Percentiles rank a stretch among this genome's conserved stretches.
Conservation (phyloP, 305 asterid genomes). For the Andrographis paniculata region DNA sequence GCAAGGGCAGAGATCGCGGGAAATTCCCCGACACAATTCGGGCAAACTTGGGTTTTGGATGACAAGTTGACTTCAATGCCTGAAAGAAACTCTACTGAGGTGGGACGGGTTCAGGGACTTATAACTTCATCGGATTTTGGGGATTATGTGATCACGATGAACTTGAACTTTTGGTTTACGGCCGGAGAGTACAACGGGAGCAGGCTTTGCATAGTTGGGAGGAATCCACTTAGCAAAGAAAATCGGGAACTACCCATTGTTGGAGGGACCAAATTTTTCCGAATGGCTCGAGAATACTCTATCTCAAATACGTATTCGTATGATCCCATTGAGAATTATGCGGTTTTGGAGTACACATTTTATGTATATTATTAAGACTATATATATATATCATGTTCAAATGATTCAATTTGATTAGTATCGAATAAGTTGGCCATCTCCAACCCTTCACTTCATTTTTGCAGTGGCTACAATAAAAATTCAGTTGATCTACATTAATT, state of each 20-base stretch:
- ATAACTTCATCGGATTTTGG: conserved; percentile 18
- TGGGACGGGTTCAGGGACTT: conserved; percentile 31
- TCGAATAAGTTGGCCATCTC: no score
- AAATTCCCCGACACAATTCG: conserved; percentile 8
- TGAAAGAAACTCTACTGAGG: conserved; percentile 8
- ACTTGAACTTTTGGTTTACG: conserved; percentile 22
- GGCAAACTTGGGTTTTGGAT: conserved; percentile 23
- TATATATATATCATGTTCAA: background rate
- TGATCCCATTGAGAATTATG: conserved; percentile 12
- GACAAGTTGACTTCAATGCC: conserved; percentile 20
- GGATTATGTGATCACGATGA: conserved; percentile 16
- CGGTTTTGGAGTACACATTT: conserved; percentile 23
- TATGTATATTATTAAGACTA: conserved; percentile 13
- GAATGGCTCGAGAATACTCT: conserved; percentile 24
- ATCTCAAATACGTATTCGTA: conserved; percentile 20
- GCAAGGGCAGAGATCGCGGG: conserved; percentile 23
- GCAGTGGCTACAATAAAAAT: no score
- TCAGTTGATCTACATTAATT: no score
- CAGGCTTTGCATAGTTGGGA: conserved; percentile 19
- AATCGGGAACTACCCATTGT: conserved; percentile 27
- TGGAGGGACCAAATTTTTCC: conserved; percentile 24
- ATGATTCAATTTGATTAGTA: no score
- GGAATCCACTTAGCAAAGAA: conserved; percentile 14
- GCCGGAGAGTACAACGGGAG: conserved; percentile 24
- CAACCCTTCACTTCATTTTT: no score